Base-by-base conservation (phyloP, 352 stramenopile species). In the Plasmopara viticola region DNA sequence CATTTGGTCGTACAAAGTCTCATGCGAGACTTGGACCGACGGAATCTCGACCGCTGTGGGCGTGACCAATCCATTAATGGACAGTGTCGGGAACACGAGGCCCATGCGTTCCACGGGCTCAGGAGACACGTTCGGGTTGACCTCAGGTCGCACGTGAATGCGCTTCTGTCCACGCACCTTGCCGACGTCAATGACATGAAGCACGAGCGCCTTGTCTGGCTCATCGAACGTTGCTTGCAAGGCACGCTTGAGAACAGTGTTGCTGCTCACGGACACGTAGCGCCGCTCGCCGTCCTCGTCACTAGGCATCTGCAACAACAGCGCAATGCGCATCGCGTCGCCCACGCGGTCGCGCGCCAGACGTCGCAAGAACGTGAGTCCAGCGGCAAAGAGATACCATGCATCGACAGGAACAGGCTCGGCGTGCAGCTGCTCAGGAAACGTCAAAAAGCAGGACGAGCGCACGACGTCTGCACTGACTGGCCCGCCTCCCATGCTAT, bases 321-420 rank as follows among this genome's bases (percentile, higher is more conserved):
- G 59, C 13, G 66, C 72, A 57, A 89, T 78, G 35, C 41, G 58
- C 58, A 81, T 66, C 9, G 58, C 55, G 49, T 89, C 74, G 28
- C 80, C 78, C 37, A 90, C 62, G 31, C 82, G 79, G 52, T 92
- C 82, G 20, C 78, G 74, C 43, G 77, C 73, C 28, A 92, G 48
- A 6, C 75, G 78, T 42, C 78, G 73, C 46, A 92, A 51, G 56
- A 90, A 92, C 41, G 72, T 83, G 37, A 79, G 59, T 3, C 82
- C 82, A 33, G 84, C 77, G 1, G 78, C 82, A 44, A 84, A 72
- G 6, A 92, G 62, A 53, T 90, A 92, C 78, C 82, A 90, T 29
- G 77, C 82, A 59, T 92, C 82, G 38, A 90, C 75, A n/a, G 82
- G 78, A 44, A 92, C 74, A 13, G 82, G 82, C 53, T 92, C 82